phyloP scores from a whole-genome alignment of 2,329 filamentous ascomycete genomes.

The Xylogone sp. region DNA sequence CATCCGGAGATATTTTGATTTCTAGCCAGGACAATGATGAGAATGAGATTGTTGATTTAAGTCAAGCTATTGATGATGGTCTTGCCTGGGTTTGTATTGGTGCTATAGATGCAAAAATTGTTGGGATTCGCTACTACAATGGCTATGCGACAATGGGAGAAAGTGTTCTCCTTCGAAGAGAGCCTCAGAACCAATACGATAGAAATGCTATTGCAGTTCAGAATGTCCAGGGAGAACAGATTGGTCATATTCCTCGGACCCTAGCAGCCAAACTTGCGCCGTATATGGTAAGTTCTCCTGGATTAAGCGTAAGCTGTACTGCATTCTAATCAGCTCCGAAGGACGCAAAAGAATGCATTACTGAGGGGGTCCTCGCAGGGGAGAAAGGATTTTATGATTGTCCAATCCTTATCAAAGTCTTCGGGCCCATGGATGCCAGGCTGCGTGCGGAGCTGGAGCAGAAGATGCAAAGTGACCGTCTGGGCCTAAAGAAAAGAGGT shows the following conservation, averaged over 20 bases:
- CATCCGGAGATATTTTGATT: conserved; percentile 14
- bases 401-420: conserved; percentile 66
- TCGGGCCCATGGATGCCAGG: conserved; percentile 57
- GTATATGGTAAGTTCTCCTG: conserved; percentile 54
- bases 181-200: conserved; percentile 68
- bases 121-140: conserved; percentile 54
- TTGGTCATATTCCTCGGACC: conserved; percentile 71
- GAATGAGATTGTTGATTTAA: conserved; percentile 24
- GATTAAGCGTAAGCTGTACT: background rate
- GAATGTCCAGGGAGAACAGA: conserved; percentile 71
- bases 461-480: conserved; percentile 59
- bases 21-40: conserved; percentile 13
- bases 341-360: conserved; percentile 53
- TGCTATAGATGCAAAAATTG: conserved; percentile 41
- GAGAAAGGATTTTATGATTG: conserved; percentile 66
- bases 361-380: conserved; percentile 70
- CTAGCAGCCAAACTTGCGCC: conserved; percentile 68
- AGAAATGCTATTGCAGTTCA: conserved; percentile 73
- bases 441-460: conserved; percentile 52
- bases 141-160: conserved; percentile 61
- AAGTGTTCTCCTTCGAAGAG: conserved; percentile 57
- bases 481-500: conserved; percentile 41
- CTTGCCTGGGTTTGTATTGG: conserved; percentile 24
- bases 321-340: conserved; percentile 20
- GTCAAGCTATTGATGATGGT: conserved; percentile 25